Evolutionary conservation across 306 rosid species (phyloP), one percentile per base, ranked within the genome.

Genomic region (Benincasa hispida): DNA sequence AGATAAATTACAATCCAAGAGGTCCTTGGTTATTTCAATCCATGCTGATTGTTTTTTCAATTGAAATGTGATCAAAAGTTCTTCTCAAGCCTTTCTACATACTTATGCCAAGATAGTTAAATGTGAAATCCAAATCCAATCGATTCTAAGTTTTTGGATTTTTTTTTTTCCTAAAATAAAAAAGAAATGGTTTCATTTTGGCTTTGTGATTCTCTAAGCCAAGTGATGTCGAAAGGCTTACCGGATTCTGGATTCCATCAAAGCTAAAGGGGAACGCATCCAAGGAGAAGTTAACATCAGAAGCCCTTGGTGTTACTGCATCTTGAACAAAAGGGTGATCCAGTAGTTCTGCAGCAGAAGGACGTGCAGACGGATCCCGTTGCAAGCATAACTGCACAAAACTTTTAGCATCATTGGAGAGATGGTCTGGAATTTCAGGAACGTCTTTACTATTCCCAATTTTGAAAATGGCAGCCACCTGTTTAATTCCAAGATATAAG

Each of bases 381-480:
- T 92, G 91, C 89, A 94, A 87, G 81, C 99, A 94, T 67, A 55
- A 77, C 77, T 84, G 88, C 83, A 94, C 90, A 77, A 94, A 92
- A 78, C 45, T 79, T 81, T 87, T 94, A 39, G 96, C 99, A 57
- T 94, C 98, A n/a, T 74, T 57, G 9, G 99, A 94, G 76, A 94
- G 99, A 85, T 83, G 81, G 77, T 92, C 97, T 5, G 99, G 99
- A 75, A 94, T 94, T 72, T 89, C 92, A 45, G 99, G 99, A 83
- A 87, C 87, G 73, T 94, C 99, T 85, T 89, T 94, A 92, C 97
- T 92, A 89, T 90, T 92, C 60, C 98, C 99, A 82, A 95, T 95
- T 83, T 95, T 95, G 85, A 95, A 95, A 76, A 95, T 92, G 42
- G 99, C 99, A 79, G 99, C 99, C 67, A 95, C 96, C 99, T 95